phyloP scores from a whole-genome alignment of 768 basidiomycete species.

The Termitomyces sp. region DNA sequence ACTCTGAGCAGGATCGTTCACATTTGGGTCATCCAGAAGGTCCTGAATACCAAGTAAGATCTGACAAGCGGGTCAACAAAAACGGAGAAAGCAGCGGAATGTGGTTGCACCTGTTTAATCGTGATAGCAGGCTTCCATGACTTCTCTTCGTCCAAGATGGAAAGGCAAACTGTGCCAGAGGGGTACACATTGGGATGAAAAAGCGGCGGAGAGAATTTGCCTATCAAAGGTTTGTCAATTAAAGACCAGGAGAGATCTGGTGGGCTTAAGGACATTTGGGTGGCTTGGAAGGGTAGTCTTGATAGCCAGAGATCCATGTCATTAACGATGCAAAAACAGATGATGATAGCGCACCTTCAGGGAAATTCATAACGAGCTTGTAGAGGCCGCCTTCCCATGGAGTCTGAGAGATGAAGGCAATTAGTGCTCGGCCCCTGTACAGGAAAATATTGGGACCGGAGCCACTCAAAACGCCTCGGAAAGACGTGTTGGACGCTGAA shows the following conservation, averaged over 20 bases:
- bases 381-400: constrained; percentile 96
- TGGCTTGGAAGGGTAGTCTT: constrained; percentile 93
- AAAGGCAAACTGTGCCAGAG: constrained; percentile 96
- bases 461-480: not conserved
- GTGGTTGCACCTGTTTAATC: constrained; percentile 79
- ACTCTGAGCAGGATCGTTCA: constrained; percentile 95
- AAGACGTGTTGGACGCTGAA: constrained; percentile 6
- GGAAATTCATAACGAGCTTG: constrained; percentile 91
- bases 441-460: not conserved
- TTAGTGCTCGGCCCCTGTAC: constrained; percentile 10
- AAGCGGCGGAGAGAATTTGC: constrained; percentile 93
- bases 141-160: constrained; percentile 98
- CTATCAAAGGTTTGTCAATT: constrained; percentile 31
- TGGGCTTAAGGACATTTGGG: constrained; percentile 68
- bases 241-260: not conserved
- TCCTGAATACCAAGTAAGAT: constrained; percentile 96
- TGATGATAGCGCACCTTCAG: constrained; percentile 67
- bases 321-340: not conserved
- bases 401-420: constrained; percentile 48
- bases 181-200: constrained; percentile 99
- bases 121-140: constrained; percentile 99
- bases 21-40: constrained; percentile 90
- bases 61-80: constrained; percentile 32
- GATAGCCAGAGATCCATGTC: not conserved
- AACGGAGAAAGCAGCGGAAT: not conserved